phyloP scores from a whole-genome alignment of 768 basidiomycete species.

The Lactarius quietus region DNA sequence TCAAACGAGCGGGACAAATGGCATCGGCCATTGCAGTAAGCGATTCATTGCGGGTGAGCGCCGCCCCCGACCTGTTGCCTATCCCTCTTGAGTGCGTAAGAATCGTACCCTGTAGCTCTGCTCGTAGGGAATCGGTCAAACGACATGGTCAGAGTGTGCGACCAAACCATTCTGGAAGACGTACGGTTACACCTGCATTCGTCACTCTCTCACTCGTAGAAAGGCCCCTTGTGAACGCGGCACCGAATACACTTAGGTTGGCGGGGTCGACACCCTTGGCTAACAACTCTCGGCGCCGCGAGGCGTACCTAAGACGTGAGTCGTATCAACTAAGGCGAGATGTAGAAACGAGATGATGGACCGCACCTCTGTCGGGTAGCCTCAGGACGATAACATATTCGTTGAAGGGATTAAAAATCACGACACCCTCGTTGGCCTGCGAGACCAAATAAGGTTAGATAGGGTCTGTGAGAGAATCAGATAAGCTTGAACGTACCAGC shows the following conservation, averaged over 20 bases:
- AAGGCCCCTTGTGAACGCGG: constrained; percentile 2
- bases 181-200: constrained; percentile 8
- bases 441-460: neutral
- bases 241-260: constrained; percentile 6
- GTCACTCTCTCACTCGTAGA: constrained; percentile 8
- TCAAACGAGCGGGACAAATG: neutral
- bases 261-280: constrained; percentile 6
- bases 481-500: neutral
- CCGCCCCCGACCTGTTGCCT: neutral
- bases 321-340: neutral
- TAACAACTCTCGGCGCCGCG: constrained; percentile 1
- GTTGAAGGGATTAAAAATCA: constrained; percentile 16
- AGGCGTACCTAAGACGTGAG: neutral
- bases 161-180: neutral
- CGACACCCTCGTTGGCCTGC: constrained; percentile 7
- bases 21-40: constrained; percentile 17
- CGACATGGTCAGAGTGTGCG: too few species aligned
- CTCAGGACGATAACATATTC: constrained; percentile 15
- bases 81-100: neutral
- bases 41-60: constrained; percentile 6
- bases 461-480: neutral
- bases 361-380: constrained; percentile 14
- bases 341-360: neutral
- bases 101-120: constrained; percentile 17
- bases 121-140: neutral